A percentile compares a stretch with the other conserved stretches of the same genome.
Evolutionary conservation across 768 basidiomycete genomes (phyloP).

Genomic region (Pleurotus djamor): DNA sequence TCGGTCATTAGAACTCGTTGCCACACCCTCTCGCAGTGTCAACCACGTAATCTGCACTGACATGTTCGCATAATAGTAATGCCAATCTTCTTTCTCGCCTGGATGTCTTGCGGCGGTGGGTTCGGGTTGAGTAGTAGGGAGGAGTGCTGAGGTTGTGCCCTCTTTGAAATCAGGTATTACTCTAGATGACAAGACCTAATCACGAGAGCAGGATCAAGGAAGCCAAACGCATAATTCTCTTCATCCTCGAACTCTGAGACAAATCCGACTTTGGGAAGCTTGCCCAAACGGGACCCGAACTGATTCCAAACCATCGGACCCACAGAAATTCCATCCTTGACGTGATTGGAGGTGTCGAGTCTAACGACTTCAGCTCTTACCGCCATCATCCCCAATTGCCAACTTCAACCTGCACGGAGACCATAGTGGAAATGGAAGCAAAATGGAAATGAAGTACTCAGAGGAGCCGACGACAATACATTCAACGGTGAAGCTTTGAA

Average conservation of each 20-base stretch:
- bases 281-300: conserved; percentile 11
- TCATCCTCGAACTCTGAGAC: conserved; percentile 14
- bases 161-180: conserved; percentile 34
- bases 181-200: conserved; percentile 38
- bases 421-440: no score
- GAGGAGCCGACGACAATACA: no score
- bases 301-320: conserved; percentile 6
- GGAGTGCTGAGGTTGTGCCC: conserved; percentile 13
- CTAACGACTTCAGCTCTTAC: conserved; percentile 11
- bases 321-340: conserved; percentile 1
- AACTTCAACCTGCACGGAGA: no score
- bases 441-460: no score
- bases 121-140: background rate
- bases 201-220: conserved; percentile 39
- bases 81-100: conserved; percentile 22
- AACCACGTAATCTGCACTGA: conserved; percentile 15
- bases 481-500: no score
- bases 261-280: conserved; percentile 30
- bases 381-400: no score
- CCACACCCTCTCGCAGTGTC: background rate
- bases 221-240: conserved; percentile 34
- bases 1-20: no score
- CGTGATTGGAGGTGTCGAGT: background rate
- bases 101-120: background rate
- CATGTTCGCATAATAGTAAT: conserved; percentile 31